Evolutionary conservation across 2,329 filamentous ascomycete genomes (phyloP).

Genomic region (Fusarium haematococcum): DNA sequence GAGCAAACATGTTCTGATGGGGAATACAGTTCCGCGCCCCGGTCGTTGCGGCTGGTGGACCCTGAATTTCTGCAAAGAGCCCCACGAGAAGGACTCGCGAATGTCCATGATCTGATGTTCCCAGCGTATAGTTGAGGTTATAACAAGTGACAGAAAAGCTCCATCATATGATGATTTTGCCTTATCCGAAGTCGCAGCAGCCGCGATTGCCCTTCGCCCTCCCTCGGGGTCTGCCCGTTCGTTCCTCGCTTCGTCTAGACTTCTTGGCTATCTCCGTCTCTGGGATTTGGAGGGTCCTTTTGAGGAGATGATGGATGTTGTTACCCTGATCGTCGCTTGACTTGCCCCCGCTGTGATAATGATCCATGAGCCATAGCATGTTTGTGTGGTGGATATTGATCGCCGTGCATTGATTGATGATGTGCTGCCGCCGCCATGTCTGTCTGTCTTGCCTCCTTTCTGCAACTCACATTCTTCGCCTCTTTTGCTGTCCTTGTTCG

Average conservation of each 20-base stretch:
- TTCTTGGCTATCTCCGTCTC: neutral
- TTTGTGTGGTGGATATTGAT: slow-evolving; percentile 1
- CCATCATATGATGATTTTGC: slow-evolving; percentile 17
- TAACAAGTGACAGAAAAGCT: slow-evolving; percentile 12
- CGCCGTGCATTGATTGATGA: neutral
- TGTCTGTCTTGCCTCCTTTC: neutral
- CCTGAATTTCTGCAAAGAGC: slow-evolving; percentile 6
- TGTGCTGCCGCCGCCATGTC: neutral
- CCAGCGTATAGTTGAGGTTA: slow-evolving; percentile 8
- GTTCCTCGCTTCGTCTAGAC: neutral
- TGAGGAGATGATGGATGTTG: neutral
- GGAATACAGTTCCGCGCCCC: neutral
- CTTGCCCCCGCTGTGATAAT: neutral
- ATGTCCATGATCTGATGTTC: slow-evolving; percentile 31
- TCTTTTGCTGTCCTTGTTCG: neutral
- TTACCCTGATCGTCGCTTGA: neutral
- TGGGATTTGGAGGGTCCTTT: neutral
- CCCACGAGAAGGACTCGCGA: slow-evolving; percentile 14
- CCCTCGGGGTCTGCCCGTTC: slow-evolving; percentile 20
- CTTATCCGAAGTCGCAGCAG: neutral
- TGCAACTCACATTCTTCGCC: neutral
- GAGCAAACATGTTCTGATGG: slow-evolving; percentile 2
- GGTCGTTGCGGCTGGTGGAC: neutral
- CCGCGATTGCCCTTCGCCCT: neutral
- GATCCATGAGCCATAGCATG: neutral